These are phyloP conservation scores for Moricandia moricandioides DNA, from an alignment of 345 rosid genomes.

Conservation along the genomic window DNA sequence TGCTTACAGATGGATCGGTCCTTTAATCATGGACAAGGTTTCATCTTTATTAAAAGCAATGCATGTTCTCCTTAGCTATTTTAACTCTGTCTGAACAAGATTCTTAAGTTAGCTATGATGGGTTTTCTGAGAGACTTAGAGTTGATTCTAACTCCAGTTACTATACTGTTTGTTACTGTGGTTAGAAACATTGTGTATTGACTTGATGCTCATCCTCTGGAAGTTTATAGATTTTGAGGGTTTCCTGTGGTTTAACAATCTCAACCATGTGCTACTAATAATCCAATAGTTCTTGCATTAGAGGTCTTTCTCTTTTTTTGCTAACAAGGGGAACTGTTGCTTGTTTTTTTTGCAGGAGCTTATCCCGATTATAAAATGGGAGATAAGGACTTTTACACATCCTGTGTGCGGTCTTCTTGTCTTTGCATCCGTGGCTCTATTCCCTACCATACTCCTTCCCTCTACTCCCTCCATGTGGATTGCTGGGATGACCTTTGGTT, in stretches of 20 bases:
- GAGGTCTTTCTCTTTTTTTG: background rate
- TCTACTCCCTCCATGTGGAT: conserved; percentile 98
- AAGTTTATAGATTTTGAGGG: background rate
- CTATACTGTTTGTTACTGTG: background rate
- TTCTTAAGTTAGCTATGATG: background rate
- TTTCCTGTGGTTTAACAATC: background rate
- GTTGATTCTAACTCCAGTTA: background rate
- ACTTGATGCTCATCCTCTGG: background rate
- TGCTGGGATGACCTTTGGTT: conserved; percentile 95
- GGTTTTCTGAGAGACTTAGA: background rate
- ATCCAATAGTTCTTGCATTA: background rate
- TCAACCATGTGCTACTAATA: background rate
- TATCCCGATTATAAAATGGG: conserved; percentile 88
- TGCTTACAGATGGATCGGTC: conserved; percentile 79
- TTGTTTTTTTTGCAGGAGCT: conserved; percentile 54
- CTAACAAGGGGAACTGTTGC: background rate
- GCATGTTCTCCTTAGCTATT: background rate
- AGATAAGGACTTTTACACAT: conserved; percentile 71
- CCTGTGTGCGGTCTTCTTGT: conserved; percentile 74
- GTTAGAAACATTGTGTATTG: background rate
- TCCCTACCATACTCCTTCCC: conserved; percentile 77
- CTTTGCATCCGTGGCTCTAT: conserved; percentile 74
- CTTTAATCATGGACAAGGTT: conserved; percentile 86
- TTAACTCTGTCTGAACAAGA: no score
- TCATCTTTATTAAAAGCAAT: background rate